These are phyloP conservation scores for Ceratocystis huliohia DNA, from an alignment of 2,329 filamentous ascomycete genomes.

Conservation along the genomic window DNA sequence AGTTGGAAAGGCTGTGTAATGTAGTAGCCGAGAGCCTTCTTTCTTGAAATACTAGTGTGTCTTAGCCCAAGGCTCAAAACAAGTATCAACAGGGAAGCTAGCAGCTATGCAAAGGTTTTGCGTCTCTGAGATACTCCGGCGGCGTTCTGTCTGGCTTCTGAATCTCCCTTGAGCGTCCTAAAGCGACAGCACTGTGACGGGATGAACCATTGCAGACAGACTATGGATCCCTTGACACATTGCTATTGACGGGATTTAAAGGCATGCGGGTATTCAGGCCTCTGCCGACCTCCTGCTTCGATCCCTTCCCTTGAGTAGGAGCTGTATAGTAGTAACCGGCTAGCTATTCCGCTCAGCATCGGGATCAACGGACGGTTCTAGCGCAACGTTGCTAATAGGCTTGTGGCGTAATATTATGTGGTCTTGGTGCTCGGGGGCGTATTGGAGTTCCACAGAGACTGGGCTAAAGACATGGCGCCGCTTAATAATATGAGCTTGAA, in stretches of 20 bases:
- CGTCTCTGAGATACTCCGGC: neutral
- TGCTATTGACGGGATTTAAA: neutral
- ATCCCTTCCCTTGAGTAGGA: neutral
- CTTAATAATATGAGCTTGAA: too few species aligned
- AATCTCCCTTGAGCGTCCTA: neutral
- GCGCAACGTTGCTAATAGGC: neutral
- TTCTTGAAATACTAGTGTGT: neutral
- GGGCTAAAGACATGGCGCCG: neutral
- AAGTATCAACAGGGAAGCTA: neutral
- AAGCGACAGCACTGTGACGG: neutral
- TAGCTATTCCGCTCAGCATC: neutral
- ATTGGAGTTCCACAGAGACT: neutral
- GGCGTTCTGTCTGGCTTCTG: constrained; percentile 1
- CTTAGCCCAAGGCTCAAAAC: neutral
- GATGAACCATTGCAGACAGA: constrained; percentile 1
- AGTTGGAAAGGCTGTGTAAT: neutral
- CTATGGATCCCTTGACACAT: neutral
- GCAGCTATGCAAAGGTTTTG: neutral
- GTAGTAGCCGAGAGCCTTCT: neutral
- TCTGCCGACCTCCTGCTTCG: neutral
- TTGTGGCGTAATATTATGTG: neutral
- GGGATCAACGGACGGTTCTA: neutral
- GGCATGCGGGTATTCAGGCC: neutral
- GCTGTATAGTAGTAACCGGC: neutral
- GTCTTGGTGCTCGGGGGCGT: neutral